phyloP scores from a whole-genome alignment of 1,284 basidiomycete species.

The Naganishia albida region DNA sequence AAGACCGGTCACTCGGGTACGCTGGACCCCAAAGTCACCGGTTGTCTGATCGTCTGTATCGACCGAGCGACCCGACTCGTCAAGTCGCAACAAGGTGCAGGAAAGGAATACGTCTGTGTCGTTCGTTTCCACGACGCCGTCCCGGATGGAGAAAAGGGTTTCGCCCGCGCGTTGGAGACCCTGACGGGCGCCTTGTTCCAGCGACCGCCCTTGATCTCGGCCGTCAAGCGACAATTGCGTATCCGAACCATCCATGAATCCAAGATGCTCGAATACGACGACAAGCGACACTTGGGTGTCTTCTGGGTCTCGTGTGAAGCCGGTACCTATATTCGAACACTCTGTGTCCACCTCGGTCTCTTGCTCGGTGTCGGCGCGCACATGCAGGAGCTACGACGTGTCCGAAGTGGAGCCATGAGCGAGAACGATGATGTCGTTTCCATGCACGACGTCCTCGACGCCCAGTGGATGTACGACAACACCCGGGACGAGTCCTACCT shows the following conservation, averaged over 20 bases:
- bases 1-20: slow-evolving; percentile 99
- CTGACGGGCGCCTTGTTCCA: slow-evolving; percentile 98
- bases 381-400: slow-evolving; percentile 97
- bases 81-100: slow-evolving; percentile 95
- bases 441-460: slow-evolving; percentile 99
- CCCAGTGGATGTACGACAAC: slow-evolving; percentile 98
- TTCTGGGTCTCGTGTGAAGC: slow-evolving; percentile 99
- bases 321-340: slow-evolving; percentile 96
- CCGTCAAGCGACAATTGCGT: slow-evolving; percentile 97
- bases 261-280: slow-evolving; percentile 95
- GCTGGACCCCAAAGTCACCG: slow-evolving; percentile 98
- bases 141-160: slow-evolving; percentile 70
- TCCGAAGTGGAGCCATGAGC: slow-evolving; percentile 91
- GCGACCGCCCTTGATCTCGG: slow-evolving; percentile 96
- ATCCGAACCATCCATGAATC: slow-evolving; percentile 97
- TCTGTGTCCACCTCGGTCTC: slow-evolving; percentile 96
- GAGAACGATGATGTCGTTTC: slow-evolving; percentile 99
- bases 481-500: slow-evolving; percentile 98
- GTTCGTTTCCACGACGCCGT: slow-evolving; percentile 85
- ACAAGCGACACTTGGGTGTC: slow-evolving; percentile 92
- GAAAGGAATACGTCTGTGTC: slow-evolving; percentile 99
- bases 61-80: slow-evolving; percentile 99
- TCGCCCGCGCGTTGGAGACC: slow-evolving; percentile 92
- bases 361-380: slow-evolving; percentile 96
- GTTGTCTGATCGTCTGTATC: slow-evolving; percentile 97